phyloP scores from a whole-genome alignment of 2,329 filamentous ascomycete species.

The Aspergillus candidus region DNA sequence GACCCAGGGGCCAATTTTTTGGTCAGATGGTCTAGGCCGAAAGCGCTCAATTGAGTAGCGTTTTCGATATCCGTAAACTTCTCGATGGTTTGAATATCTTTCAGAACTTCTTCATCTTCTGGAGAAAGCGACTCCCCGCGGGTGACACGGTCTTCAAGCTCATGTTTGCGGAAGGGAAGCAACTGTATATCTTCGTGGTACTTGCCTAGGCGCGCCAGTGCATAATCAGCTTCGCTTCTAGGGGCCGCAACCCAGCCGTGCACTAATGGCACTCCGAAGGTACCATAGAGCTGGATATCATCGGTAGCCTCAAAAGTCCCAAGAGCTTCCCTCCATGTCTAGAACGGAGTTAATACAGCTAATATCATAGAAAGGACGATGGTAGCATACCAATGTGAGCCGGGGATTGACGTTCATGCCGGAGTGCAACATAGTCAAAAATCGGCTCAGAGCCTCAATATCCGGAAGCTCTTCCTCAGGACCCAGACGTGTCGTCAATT shows the following conservation, averaged over 20 bases:
- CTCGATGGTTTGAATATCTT: constrained; percentile 80
- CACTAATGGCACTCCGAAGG: constrained; percentile 80
- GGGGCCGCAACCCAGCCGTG: constrained; percentile 80
- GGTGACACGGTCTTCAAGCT: constrained; percentile 72
- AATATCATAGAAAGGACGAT: neutral
- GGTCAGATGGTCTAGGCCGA: constrained; percentile 69
- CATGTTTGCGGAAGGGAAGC: constrained; percentile 80
- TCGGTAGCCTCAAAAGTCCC: constrained; percentile 81
- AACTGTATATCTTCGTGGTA: constrained; percentile 92
- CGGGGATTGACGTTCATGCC: constrained; percentile 98
- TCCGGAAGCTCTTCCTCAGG: constrained; percentile 70
- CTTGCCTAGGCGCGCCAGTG: constrained; percentile 66
- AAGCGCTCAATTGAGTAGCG: constrained; percentile 79
- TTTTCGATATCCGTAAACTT: constrained; percentile 66
- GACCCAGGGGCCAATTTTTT: constrained; percentile 67
- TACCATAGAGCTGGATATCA: constrained; percentile 86
- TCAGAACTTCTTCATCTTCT: constrained; percentile 71
- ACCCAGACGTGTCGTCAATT: constrained; percentile 73
- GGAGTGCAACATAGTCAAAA: constrained; percentile 81
- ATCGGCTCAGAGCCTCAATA: constrained; percentile 78
- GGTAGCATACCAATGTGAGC: constrained; percentile 57
- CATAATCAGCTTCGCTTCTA: constrained; percentile 61
- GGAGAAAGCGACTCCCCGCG: constrained; percentile 54
- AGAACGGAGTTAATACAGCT: neutral
- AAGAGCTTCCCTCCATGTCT: constrained; percentile 35